A percentile compares a stretch with the other conserved stretches of the same genome.
Evolutionary conservation across 2,329 filamentous ascomycete genomes (phyloP).

Genomic region (Phyllachora maydis): DNA sequence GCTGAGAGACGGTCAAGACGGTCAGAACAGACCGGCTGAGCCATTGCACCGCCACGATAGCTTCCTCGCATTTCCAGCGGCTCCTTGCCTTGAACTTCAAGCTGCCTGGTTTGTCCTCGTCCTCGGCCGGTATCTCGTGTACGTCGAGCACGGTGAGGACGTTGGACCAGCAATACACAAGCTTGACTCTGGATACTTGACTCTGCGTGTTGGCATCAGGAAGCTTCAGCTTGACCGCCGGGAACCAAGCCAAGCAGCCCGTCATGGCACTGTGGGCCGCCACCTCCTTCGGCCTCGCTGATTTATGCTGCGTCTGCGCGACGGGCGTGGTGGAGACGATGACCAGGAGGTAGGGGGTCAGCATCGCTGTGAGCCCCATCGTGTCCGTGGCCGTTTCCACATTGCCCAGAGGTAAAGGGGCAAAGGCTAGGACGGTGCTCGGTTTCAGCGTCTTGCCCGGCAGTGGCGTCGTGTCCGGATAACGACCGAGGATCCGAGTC

Average conservation of each 20-base stretch:
- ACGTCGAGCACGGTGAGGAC: conserved; percentile 87
- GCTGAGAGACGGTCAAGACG: conserved; percentile 83
- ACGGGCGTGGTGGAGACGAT: conserved; percentile 94
- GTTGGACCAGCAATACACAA: conserved; percentile 98
- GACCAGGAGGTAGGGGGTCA: conserved; percentile 87
- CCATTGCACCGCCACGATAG: conserved; percentile 94
- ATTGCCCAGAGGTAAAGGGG: conserved; percentile 81
- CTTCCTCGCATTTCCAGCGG: conserved; percentile 83
- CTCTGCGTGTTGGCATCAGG: conserved; percentile 45
- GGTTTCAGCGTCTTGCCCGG: conserved; percentile 58
- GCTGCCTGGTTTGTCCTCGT: conserved; percentile 57
- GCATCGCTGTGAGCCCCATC: conserved; percentile 80
- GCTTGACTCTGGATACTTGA: conserved; percentile 59
- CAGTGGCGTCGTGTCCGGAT: conserved; percentile 49
- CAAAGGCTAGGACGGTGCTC: conserved; percentile 85
- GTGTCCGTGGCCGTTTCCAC: conserved; percentile 72
- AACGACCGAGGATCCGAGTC: conserved; percentile 75
- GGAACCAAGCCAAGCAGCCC: conserved; percentile 92
- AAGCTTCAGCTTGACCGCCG: conserved; percentile 76
- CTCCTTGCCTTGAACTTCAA: conserved; percentile 68
- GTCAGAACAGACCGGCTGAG: conserved; percentile 81
- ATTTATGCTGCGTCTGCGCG: conserved; percentile 91
- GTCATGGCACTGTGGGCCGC: conserved; percentile 80
- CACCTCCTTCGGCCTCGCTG: conserved; percentile 76
- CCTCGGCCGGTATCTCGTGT: conserved; percentile 45